Evolutionary conservation across 1,284 basidiomycete species (phyloP).

Genomic region (Marasmius sp.): DNA sequence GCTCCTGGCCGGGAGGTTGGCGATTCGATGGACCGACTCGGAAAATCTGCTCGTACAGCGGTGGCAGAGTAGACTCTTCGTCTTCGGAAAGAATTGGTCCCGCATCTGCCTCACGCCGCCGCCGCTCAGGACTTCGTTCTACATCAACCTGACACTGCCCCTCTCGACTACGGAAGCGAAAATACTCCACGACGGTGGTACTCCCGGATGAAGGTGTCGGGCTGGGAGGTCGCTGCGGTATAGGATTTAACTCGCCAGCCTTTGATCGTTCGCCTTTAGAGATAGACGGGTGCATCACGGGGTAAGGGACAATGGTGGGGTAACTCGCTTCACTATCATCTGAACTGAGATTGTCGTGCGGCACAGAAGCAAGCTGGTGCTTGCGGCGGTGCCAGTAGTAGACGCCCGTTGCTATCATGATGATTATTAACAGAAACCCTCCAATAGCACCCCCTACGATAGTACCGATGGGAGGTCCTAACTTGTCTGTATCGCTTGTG

Average conservation of each 20-base stretch:
- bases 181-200: too few relatives aligned
- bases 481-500: neutral
- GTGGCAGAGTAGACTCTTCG: constrained; percentile 20
- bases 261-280: too few relatives aligned
- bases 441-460: constrained; percentile 8
- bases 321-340: too few relatives aligned
- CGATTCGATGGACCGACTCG: neutral
- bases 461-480: neutral
- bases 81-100: constrained; percentile 19
- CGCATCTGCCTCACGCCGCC: constrained; percentile 20
- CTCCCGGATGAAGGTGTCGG: too few relatives aligned
- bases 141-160: too few relatives aligned
- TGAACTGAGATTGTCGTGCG: too few relatives aligned
- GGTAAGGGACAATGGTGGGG: too few relatives aligned
- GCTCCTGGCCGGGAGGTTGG: neutral
- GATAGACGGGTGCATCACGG: too few relatives aligned
- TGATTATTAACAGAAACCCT: neutral
- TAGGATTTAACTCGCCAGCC: too few relatives aligned
- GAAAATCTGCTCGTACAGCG: constrained; percentile 26
- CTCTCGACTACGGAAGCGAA: too few relatives aligned
- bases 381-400: neutral
- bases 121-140: too few relatives aligned
- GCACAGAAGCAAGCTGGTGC: neutral
- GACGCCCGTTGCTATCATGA: neutral
- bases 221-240: too few relatives aligned